Base-by-base conservation (phyloP, 2,329 filamentous ascomycete genomes). In the Pseudonectria foliicola region DNA sequence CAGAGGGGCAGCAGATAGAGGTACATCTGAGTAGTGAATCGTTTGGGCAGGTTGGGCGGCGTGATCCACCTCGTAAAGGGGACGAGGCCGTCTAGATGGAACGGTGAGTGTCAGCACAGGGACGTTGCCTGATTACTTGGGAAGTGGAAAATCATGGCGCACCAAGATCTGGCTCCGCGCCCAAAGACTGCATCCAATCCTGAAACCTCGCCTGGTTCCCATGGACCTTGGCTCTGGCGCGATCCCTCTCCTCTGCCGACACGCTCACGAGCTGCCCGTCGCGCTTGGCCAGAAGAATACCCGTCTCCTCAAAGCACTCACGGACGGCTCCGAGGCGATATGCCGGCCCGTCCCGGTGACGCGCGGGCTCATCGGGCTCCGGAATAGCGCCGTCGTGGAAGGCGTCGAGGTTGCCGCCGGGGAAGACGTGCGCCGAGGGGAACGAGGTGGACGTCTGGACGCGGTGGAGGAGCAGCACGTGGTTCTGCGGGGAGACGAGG, bases 21-120 rank as follows among this genome's bases (percentile, higher is more conserved):
- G 62, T 96, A 98, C 90, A 96, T 96, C 56, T 95, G 89, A 1
- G 90, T 95, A 0, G 85, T 86, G 63, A 93, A 98, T 29, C 92
- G 75, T 49, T 81, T 86, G 0, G 79, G 74, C 2, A 82, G 66
- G 42, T 75, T 77, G 1, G 68, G 61, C 0, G 90, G 90, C 3
- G 92, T 96, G 37, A 96, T 72, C 92, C 92, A 96, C 35, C 86
- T 77, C 0, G 89, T 95, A 54, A 94, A 95, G 0, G 89, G 87
- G 7, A 85, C 66, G 3, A 95, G 64, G 25, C 70, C 67, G 2
- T 80, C 80, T 76, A 29, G 36, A 10, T 25, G 10, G n/a, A 23
- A n/a, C n/a, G n/a, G n/a, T n/a, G n/a, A n/a, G n/a, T n/a, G 31
- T 47, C 31, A 47, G 41, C n/a, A 33, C 12, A 34, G 10, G 3